Evolutionary conservation across 1,284 basidiomycete species (phyloP).

Genomic region (Stygiomarasmius scandens): DNA sequence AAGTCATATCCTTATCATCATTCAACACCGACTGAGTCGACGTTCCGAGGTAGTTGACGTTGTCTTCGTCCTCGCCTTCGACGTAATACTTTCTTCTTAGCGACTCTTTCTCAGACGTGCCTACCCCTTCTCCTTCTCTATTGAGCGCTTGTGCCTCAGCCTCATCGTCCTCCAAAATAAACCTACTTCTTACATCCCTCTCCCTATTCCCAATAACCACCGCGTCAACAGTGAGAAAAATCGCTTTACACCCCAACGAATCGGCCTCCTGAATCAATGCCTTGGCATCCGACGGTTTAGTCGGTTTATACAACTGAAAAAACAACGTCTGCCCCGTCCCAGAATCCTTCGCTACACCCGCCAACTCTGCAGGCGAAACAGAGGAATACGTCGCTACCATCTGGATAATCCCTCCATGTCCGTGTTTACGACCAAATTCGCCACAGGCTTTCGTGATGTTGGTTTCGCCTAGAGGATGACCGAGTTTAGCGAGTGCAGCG

Average conservation of each 20-base stretch:
- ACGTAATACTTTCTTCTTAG: constrained; percentile 31
- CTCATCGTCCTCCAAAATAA: constrained; percentile 38
- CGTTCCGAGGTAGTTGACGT: constrained; percentile 53
- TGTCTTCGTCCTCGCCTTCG: constrained; percentile 31
- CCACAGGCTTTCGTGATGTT: constrained; percentile 39
- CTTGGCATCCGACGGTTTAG: constrained; percentile 68
- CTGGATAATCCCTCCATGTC: constrained; percentile 77
- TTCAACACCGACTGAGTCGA: constrained; percentile 59
- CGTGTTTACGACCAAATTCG: constrained; percentile 84
- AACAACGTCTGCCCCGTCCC: constrained; percentile 71
- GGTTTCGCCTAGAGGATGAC: constrained; percentile 71
- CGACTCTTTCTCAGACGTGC: too few species aligned
- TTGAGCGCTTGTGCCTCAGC: too few species aligned
- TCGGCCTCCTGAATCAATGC: constrained; percentile 76
- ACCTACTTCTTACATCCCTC: constrained; percentile 69
- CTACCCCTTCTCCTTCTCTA: too few species aligned
- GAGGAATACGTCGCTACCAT: constrained; percentile 91
- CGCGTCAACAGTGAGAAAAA: constrained; percentile 92
- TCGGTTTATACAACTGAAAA: constrained; percentile 89
- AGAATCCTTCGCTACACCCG: constrained; percentile 29
- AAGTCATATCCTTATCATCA: constrained; percentile 73
- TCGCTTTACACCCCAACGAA: constrained; percentile 76
- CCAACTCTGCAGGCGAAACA: constrained; percentile 73
- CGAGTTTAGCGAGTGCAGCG: constrained; percentile 87
- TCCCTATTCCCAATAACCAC: constrained; percentile 86